phyloP scores from a whole-genome alignment of 1,139 yeast genomes.

The Scheffersomyces segobiensis region DNA sequence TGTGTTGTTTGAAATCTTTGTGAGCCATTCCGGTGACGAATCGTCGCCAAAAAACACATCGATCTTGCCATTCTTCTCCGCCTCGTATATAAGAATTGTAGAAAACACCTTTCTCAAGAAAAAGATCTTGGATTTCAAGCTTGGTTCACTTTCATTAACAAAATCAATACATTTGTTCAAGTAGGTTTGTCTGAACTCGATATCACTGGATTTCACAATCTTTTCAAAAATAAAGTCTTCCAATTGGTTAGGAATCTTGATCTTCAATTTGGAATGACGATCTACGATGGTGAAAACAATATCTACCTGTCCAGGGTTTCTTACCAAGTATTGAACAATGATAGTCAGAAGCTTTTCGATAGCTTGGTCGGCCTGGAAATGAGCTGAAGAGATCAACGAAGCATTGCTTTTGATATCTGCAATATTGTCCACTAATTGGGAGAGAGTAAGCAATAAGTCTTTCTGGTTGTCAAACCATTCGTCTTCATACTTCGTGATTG shows the following conservation, averaged over 20 bases:
- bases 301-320: conserved; percentile 29
- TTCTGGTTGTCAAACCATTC: conserved; percentile 65
- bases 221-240: conserved; percentile 59
- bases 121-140: conserved; percentile 59
- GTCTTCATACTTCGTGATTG: conserved; percentile 52
- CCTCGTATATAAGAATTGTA: conserved; percentile 65
- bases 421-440: conserved; percentile 47
- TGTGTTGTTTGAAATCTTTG: conserved; percentile 56
- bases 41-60: conserved; percentile 41
- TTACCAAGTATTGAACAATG: conserved; percentile 49
- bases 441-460: conserved; percentile 47
- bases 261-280: conserved; percentile 45
- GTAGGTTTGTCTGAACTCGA: conserved; percentile 48
- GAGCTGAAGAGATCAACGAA: conserved; percentile 58
- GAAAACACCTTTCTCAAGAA: conserved; percentile 65
- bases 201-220: conserved; percentile 55
- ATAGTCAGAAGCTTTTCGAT: conserved; percentile 59
- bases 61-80: conserved; percentile 51
- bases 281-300: conserved; percentile 52
- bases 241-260: conserved; percentile 48
- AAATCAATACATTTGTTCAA: conserved; percentile 55
- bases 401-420: conserved; percentile 39
- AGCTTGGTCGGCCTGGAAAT: conserved; percentile 75
- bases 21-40: conserved; percentile 59
- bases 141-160: conserved; percentile 36